A percentile compares a stretch with the other conserved stretches of the same genome.
Conservation (phyloP, 805 yeast genomes). For the Candida dendrica region DNA sequence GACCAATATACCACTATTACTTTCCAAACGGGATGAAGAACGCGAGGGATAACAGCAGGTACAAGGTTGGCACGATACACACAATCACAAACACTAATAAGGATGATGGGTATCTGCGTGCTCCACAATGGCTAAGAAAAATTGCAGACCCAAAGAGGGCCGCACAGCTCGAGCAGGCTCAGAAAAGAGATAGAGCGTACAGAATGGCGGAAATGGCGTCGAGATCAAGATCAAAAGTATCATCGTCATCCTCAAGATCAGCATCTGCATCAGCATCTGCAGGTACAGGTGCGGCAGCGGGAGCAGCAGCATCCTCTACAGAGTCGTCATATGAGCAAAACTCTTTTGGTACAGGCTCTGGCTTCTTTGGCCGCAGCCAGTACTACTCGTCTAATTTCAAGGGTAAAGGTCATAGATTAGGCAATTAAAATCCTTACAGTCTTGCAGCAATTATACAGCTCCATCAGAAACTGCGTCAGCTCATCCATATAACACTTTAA, state of each 20-base stretch:
- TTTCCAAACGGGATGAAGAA: conserved; percentile 11
- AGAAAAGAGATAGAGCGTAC: neutral
- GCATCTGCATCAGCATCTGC: too few species aligned
- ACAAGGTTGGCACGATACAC: conserved; percentile 25
- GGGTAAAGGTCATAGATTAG: conserved; percentile 34
- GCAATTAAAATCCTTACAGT: conserved; percentile 10
- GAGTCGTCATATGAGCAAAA: too few species aligned
- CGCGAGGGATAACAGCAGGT: conserved; percentile 11
- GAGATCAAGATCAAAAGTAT: too few species aligned
- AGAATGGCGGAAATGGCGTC: neutral
- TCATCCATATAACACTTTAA: neutral
- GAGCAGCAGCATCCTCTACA: too few species aligned
- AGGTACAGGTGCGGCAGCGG: too few species aligned
- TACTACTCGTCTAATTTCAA: conserved; percentile 21
- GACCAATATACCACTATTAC: conserved; percentile 30
- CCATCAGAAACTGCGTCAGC: conserved; percentile 7
- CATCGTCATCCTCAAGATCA: too few species aligned
- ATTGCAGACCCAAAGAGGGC: neutral
- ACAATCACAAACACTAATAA: conserved; percentile 24
- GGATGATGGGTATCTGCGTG: conserved; percentile 47
- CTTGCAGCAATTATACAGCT: conserved; percentile 7
- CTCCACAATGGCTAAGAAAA: conserved; percentile 40
- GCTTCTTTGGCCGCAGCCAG: conserved; percentile 3
- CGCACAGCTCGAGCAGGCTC: neutral
- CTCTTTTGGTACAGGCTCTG: neutral